A percentile compares a stretch with the other conserved stretches of the same genome.
These are phyloP conservation scores for Plectosphaerella cucumerina DNA, from an alignment of 2,329 filamentous ascomycete species.

Conservation along the genomic window DNA sequence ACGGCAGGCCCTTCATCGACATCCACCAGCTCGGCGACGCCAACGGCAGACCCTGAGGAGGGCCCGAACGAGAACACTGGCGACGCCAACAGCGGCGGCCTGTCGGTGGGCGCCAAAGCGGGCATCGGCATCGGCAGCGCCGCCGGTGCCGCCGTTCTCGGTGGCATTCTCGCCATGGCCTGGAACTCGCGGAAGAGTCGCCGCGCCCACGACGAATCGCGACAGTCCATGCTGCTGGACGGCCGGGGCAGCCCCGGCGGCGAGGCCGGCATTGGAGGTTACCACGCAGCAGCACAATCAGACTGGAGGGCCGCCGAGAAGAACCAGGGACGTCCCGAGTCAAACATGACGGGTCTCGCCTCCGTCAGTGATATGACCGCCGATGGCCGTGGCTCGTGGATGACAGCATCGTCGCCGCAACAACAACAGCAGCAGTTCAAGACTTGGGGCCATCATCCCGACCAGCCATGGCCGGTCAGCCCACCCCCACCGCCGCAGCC, in stretches of 20 bases:
- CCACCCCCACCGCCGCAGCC: slow-evolving; percentile 4
- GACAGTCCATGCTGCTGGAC: slow-evolving; percentile 9
- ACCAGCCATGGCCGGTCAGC: neutral
- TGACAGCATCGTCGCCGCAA: slow-evolving; percentile 1
- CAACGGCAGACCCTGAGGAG: neutral
- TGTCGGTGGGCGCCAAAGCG: slow-evolving; percentile 31
- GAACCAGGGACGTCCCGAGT: neutral
- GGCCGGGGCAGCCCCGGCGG: slow-evolving; percentile 3
- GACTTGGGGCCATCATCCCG: slow-evolving; percentile 1
- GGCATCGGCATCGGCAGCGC: slow-evolving; percentile 34
- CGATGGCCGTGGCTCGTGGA: slow-evolving; percentile 6
- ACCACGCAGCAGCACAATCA: slow-evolving; percentile 4
- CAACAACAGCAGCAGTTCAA: neutral
- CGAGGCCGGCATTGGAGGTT: slow-evolving; percentile 4
- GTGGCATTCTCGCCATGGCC: slow-evolving; percentile 4
- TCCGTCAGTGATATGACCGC: slow-evolving; percentile 1
- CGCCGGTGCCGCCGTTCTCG: slow-evolving; percentile 18
- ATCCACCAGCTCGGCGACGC: slow-evolving; percentile 2
- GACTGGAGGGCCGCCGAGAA: neutral
- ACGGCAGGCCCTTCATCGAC: neutral
- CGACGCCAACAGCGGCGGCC: slow-evolving; percentile 5
- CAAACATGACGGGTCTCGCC: neutral
- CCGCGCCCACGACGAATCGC: slow-evolving; percentile 8
- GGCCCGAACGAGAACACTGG: neutral
- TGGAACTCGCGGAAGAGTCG: slow-evolving; percentile 10